A percentile compares a stretch with the other conserved stretches of the same genome.
These are phyloP conservation scores for Aspergillus sclerotioniger DNA, from an alignment of 495 filamentous ascomycete genomes.

Conservation along the genomic window DNA sequence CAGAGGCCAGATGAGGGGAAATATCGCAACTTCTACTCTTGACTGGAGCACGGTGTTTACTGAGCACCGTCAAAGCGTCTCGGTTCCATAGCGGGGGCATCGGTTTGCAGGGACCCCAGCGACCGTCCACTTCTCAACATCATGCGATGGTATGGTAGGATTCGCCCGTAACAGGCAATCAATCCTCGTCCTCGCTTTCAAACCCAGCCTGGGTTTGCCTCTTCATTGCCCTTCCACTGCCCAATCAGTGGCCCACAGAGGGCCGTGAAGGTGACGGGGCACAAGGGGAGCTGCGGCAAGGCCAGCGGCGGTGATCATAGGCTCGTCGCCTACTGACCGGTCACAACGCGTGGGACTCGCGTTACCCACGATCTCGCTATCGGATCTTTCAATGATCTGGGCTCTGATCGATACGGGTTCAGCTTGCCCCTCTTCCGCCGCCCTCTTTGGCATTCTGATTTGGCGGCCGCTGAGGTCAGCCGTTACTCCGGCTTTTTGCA, in stretches of 20 bases:
- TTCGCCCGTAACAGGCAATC: no score
- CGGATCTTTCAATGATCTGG: background rate
- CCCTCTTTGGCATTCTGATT: background rate
- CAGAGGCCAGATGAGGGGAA: background rate
- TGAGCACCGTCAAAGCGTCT: background rate
- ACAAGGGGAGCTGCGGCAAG: slow-evolving; percentile 10
- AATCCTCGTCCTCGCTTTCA: no score
- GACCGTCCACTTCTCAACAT: background rate
- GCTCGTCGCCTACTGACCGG: slow-evolving; percentile 1
- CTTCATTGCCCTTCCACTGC: no score
- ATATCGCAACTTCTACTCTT: background rate
- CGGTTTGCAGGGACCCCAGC: background rate
- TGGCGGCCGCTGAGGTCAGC: background rate
- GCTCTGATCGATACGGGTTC: background rate
- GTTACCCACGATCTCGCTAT: background rate
- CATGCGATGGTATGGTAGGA: background rate
- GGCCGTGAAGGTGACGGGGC: slow-evolving; percentile 12
- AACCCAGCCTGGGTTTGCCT: no score
- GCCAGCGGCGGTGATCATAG: slow-evolving; percentile 18
- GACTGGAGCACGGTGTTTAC: background rate
- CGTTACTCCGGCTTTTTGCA: background rate
- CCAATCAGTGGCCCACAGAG: slow-evolving; percentile 15
- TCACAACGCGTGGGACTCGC: background rate
- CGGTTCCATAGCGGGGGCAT: background rate
- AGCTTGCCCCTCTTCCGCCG: background rate